Evolutionary conservation across 2,329 filamentous ascomycete genomes (phyloP), one percentile per base, ranked within the genome.

Genomic region (Emergomyces orientalis): DNA sequence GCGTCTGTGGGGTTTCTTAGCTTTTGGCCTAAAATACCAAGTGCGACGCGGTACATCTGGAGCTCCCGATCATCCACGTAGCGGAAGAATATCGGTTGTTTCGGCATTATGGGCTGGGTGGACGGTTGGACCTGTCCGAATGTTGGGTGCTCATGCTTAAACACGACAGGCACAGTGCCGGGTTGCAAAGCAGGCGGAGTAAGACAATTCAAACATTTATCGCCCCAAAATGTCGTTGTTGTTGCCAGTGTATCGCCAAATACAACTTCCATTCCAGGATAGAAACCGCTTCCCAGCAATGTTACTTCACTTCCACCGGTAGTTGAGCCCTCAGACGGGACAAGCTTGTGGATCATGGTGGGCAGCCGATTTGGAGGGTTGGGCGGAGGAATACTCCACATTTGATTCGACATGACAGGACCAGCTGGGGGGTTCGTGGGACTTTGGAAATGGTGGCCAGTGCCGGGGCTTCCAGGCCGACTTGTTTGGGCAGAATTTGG

Each of bases 281-380:
- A 87, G 72, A 96, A 96, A 17, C 87, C 86, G 66, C 86, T 89
- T 22, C 92, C 91, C 9, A 96, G 80, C 62, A 94, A 84, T 0
- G 90, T 93, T 2, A 96, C 90, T 73, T 97, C 91, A 60, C 90
- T 91, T 51, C 91, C 91, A 64, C 91, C 91, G 43, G 85, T 85
- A 63, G 87, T 89, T 7, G 91, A 89, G 0, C 91, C 91, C 73
- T 95, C 89, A 37, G 83, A 83, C 0, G 92, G 91, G 43, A 94
- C 90, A 65, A 96, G 82, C 73, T 92, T 93, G 72, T 90, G 87
- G 27, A 95, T 93, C 22, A 84, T 83, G 1, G 87, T 84, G 2
- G 83, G 75, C 22, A 80, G 79, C 37, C 81, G 77, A n/a, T 81
- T 77, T 52, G 80, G 78, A 58, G 79, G 79, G 62, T 82, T 76